Conservation (phyloP, 2,329 filamentous ascomycete species). For the Rhytidhysteron rufulum region DNA sequence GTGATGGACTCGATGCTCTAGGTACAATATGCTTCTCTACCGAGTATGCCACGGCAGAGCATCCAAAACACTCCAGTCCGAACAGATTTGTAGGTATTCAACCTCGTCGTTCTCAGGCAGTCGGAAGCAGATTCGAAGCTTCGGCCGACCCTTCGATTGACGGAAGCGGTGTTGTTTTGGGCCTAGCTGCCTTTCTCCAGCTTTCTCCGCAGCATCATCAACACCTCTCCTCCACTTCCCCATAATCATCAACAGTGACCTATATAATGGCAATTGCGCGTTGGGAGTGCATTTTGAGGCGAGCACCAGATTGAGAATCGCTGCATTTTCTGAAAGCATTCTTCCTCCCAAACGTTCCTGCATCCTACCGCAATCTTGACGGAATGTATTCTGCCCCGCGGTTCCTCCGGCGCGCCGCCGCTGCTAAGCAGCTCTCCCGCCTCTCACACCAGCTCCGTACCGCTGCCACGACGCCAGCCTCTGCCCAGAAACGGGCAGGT, state of each 20-base stretch:
- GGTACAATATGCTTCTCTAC: no score
- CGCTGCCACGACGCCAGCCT: conserved; percentile 24
- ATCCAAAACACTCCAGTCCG: no score
- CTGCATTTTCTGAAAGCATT: background rate
- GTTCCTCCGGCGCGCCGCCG: conserved; percentile 20
- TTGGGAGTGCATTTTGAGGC: no score
- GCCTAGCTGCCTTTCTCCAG: background rate
- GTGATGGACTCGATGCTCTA: no score
- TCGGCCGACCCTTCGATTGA: background rate
- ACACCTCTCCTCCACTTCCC: no score
- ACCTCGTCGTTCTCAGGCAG: background rate
- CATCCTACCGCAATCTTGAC: conserved; percentile 4
- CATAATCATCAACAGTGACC: no score
- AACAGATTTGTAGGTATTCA: background rate
- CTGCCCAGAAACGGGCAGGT: conserved; percentile 43
- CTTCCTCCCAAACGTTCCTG: background rate
- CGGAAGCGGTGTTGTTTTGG: conserved; percentile 3
- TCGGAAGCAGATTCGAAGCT: background rate
- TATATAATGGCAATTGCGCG: conserved; percentile 3
- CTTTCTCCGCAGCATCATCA: background rate
- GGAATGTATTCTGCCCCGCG: conserved; percentile 27
- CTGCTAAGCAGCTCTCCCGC: conserved; percentile 14
- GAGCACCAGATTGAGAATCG: background rate
- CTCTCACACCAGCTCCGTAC: conserved; percentile 22
- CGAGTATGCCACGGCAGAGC: no score